phyloP scores from a whole-genome alignment of 2,329 filamentous ascomycete species.

The Ilyonectria mors-panacis region DNA sequence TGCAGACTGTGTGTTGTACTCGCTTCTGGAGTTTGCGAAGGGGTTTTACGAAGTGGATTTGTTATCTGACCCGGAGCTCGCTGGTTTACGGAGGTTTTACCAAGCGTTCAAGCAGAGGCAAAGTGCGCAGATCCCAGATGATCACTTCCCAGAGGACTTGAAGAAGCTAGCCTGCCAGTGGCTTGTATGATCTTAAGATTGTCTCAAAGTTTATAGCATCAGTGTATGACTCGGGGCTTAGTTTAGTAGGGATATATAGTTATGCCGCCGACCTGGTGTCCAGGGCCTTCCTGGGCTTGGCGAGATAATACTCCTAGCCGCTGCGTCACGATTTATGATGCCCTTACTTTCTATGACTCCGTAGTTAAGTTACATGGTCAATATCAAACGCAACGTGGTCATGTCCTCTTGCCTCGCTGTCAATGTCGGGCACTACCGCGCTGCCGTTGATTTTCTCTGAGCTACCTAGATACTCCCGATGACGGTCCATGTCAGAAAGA shows the following conservation, averaged over 20 bases:
- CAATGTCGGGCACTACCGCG: too few relatives aligned
- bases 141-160: constrained; percentile 28
- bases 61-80: constrained; percentile 12
- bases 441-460: too few relatives aligned
- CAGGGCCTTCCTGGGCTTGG: too few relatives aligned
- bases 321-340: too few relatives aligned
- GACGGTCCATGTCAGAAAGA: background rate
- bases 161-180: constrained; percentile 33
- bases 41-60: constrained; percentile 31
- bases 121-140: constrained; percentile 22
- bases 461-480: too few relatives aligned
- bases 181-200: constrained; percentile 1
- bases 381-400: too few relatives aligned
- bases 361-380: too few relatives aligned
- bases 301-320: too few relatives aligned
- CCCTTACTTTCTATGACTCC: too few relatives aligned
- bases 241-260: too few relatives aligned
- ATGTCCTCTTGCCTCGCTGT: too few relatives aligned
- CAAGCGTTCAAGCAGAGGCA: constrained; percentile 26
- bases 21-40: constrained; percentile 34
- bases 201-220: background rate
- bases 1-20: constrained; percentile 39
- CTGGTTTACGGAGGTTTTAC: constrained; percentile 28
- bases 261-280: too few relatives aligned
- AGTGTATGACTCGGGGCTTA: background rate